Percentiles rank a stretch among this genome's conserved stretches.
Conservation (phyloP, 805 yeast species). For the Barnettozyma sucrosica region DNA sequence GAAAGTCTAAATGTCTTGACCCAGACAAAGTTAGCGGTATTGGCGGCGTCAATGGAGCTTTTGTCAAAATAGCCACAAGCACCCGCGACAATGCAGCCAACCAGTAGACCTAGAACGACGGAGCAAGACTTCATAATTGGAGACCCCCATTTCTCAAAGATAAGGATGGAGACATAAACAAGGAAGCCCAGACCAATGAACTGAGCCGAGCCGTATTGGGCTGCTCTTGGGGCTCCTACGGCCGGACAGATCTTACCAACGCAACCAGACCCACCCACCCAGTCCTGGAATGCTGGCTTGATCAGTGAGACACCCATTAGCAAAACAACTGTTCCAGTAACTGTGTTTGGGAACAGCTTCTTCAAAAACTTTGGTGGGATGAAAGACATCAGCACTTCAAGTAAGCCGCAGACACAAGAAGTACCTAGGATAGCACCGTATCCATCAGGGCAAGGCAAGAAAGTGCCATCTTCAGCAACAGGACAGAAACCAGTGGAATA, state of each 20-base stretch:
- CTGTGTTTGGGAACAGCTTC: constrained; percentile 77
- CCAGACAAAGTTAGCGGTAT: constrained; percentile 86
- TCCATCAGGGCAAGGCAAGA: constrained; percentile 80
- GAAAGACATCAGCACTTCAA: constrained; percentile 70
- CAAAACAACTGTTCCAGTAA: constrained; percentile 88
- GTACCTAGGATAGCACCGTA: constrained; percentile 83
- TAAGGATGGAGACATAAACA: constrained; percentile 66
- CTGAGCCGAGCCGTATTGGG: constrained; percentile 84
- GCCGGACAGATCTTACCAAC: constrained; percentile 42
- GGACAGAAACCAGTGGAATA: constrained; percentile 68
- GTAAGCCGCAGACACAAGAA: constrained; percentile 63
- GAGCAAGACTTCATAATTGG: constrained; percentile 95
- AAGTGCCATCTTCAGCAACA: constrained; percentile 53
- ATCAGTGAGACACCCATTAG: constrained; percentile 74
- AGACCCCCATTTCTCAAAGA: constrained; percentile 84
- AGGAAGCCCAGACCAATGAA: constrained; percentile 84
- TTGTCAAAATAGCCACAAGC: constrained; percentile 79
- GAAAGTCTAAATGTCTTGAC: constrained; percentile 71
- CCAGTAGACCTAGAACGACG: constrained; percentile 74
- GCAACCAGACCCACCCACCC: constrained; percentile 85
- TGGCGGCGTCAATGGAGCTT: constrained; percentile 57
- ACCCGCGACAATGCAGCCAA: constrained; percentile 90
- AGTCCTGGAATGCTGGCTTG: constrained; percentile 70
- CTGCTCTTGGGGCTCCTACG: constrained; percentile 47
- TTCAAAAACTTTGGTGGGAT: constrained; percentile 69